Evolutionary conservation across 2,329 filamentous ascomycete species (phyloP).

Genomic region (Phaeosphaeria sp.): DNA sequence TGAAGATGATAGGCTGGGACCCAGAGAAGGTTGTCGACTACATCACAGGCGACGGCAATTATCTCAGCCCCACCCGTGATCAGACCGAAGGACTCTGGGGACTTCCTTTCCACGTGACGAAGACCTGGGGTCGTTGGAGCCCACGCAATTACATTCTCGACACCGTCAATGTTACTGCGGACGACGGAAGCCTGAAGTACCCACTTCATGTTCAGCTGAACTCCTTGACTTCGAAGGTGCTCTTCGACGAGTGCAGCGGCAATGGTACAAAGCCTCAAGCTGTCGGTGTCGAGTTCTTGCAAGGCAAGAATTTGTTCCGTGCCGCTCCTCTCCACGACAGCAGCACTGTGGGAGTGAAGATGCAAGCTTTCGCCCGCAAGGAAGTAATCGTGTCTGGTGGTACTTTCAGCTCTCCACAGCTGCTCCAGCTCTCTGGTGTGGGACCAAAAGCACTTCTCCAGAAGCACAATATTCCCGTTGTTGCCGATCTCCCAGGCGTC

Average conservation of each 20-base stretch:
- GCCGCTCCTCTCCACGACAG: conserved; percentile 49
- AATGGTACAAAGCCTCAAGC: conserved; percentile 39
- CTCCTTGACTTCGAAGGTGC: conserved; percentile 50
- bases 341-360: conserved; percentile 8
- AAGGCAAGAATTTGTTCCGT: conserved; percentile 50
- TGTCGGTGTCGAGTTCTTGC: conserved; percentile 53
- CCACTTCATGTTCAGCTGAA: conserved; percentile 38
- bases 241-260: conserved; percentile 38
- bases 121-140: conserved; percentile 23
- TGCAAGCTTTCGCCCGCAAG: conserved; percentile 25
- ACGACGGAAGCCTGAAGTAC: conserved; percentile 17
- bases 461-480: conserved; percentile 58
- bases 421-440: conserved; percentile 68
- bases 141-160: conserved; percentile 23
- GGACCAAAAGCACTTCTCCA: conserved; percentile 61
- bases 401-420: conserved; percentile 67
- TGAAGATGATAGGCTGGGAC: conserved; percentile 22
- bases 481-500: conserved; percentile 55
- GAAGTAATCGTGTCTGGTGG: conserved; percentile 46
- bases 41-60: conserved; percentile 21
- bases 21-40: conserved; percentile 21
- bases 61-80: conserved; percentile 20
- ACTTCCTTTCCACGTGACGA: conserved; percentile 33
- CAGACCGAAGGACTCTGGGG: conserved; percentile 48
- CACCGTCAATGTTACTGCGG: conserved; percentile 8